phyloP scores from a whole-genome alignment of 148 eudicot species.

The Chenopodium suecicum region DNA sequence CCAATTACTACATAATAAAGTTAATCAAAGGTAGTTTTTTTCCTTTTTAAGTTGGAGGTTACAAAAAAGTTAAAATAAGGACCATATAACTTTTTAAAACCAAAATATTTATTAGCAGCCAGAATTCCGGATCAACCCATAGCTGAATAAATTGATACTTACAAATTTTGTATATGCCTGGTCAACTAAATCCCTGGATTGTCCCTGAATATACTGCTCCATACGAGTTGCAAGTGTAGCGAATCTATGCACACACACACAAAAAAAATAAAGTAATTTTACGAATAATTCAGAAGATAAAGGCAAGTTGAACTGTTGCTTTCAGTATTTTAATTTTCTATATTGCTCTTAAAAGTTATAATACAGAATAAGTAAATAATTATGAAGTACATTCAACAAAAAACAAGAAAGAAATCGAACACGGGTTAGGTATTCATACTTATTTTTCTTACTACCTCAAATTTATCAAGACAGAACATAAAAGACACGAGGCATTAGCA shows the following conservation, averaged over 20 bases:
- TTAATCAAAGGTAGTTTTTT: background rate
- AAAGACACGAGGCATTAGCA: background rate
- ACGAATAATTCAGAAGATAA: background rate
- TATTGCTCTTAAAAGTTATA: background rate
- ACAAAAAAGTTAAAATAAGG: background rate
- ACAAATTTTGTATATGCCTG: conserved; percentile 90
- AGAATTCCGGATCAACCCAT: background rate
- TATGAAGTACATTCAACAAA: background rate
- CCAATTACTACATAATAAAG: background rate
- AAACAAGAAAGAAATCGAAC: background rate
- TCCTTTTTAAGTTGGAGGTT: background rate
- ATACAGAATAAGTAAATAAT: background rate
- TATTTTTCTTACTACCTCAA: background rate
- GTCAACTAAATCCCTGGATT: conserved; percentile 97
- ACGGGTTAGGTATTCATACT: background rate
- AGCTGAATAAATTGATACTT: conserved; percentile 33
- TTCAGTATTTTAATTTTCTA: background rate
- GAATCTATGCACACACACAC: conserved; percentile 45
- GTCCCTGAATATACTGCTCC: conserved; percentile 99
- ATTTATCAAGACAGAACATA: background rate
- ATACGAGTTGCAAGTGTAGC: conserved; percentile 95
- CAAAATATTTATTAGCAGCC: background rate
- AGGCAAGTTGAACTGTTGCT: background rate
- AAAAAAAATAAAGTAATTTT: too few relatives aligned
- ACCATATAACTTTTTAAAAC: background rate